Evolutionary conservation across 225 moss, liverwort and hornwort species (phyloP), one percentile per base, ranked within the genome.

Genomic region (Climacium dendroides): DNA sequence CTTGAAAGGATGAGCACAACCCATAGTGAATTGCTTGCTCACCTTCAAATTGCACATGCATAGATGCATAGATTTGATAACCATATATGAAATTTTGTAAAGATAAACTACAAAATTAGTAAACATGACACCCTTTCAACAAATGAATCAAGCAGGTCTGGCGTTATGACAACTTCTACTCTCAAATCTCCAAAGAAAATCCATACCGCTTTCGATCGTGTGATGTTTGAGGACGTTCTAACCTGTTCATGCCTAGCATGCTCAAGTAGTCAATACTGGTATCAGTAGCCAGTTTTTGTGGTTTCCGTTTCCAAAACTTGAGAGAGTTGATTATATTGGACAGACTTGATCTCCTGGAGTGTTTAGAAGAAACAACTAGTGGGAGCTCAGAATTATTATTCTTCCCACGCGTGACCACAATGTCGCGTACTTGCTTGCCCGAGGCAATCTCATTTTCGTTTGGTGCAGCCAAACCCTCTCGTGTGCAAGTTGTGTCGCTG

Each of bases 301-400:
- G 58, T 81, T 83, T 91, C 9, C 81, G 84, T 86, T 89, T 91
- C 94, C 94, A 94, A 55, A 94, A 92, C 81, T 91, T 93, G 23
- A 92, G 85, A 35, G 89, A 89, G 52, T 39, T 86, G 75, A 93
- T 85, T 5, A 87, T 48, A 19, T 20, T n/a, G 26, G 88, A 85
- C 9, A 90, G 60, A 54, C 80, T 92, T 50, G 55, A 13, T 77
- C 81, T 90, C 80, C 83, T 90, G 24, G 48, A 82, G 60, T 86
- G 86, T 39, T 81, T 93, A 22, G 85, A 58, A 59, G 54, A 79
- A 57, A 45, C 60, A 57, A 45, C 60, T 2, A 48, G 55, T 30
- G 53, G 58, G 37, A 88, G 63, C 19, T 67, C 41, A 28, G 74
- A 62, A 22, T 41, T 78, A 35, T 41, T 55, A 7, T 34, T 59